Base-by-base conservation (phyloP, 768 basidiomycete species). In the Boletus sp. region DNA sequence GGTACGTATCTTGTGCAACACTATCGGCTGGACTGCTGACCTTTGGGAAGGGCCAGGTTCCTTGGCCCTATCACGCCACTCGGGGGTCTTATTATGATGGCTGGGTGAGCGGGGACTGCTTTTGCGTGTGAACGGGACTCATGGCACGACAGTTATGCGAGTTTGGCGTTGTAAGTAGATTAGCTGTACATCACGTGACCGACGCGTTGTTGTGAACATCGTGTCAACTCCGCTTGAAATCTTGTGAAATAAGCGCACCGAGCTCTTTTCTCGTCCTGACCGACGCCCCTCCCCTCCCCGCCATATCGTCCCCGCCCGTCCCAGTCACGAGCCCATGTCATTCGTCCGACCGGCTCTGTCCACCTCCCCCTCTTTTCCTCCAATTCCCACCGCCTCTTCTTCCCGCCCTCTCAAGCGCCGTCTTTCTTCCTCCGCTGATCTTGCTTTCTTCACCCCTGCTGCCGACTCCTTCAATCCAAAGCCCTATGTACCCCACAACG, bases 41-140 rank as follows among this genome's bases (percentile, higher is more conserved):
- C 15, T 52, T 50, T 47, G 32, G 17, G 17, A 56, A 81, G 78
- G 37, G 66, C 82, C 57, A 79, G 68, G 57, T 74, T 77, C 55
- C 59, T 88, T 23, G 87, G 85, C 0, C 85, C 84, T 8, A 70
- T 85, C 47, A 89, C 87, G 29, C 87, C 88, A 0, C 59, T 88
- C 8, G 87, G 86, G 2, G 88, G 82, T 4, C 51, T 77, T 19
- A 47, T 81, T 1, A 83, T 85, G 82, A 85, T 87, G 60, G 80
- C 81, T 32, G 87, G 87, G 85, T 87, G 63, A 72, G 83, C 56
- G 25, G 35, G 34, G 45, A 47, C 33, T 33, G 41, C 8, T 47
- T 48, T 13, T 47, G 39, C 17, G 32, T 43, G 27, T 2, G 44
- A 29, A 37, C 48, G 34, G 53, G 42, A 47, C 58, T 58, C 47